Evolutionary conservation across 169 alveolate species (phyloP), one percentile per base, ranked within the genome.

Genomic region (Eimeria falciformis): DNA sequence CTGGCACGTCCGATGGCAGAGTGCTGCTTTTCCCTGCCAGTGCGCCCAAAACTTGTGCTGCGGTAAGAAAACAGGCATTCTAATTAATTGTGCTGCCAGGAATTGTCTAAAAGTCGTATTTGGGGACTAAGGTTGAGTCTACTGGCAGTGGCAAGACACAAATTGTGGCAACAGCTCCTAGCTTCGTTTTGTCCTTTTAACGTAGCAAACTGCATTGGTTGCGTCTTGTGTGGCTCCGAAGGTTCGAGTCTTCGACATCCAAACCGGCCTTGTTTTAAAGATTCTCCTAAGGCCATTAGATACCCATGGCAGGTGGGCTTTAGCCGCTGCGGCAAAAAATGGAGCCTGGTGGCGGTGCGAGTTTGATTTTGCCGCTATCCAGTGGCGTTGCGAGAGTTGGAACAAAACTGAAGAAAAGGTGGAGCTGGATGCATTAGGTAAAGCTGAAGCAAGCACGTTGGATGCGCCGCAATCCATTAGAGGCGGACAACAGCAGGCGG

Each of bases 281-380:
- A 53, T 81, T 37, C 33, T 81, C 9, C n/a, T 55, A 53, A 50
- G 77, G 77, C 89, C 37, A 27, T 0, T 55, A 29, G 56, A 37
- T 9, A 11, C 5, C 89, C 27, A 55, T 9, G 47, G 47, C 47
- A 33, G 55, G 46, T 81, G 75, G 89, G 89, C 89, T 2, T 23
- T 81, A 33, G 75, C 33, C 55, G 89, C 89, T 33, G 89, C 89
- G 55, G 89, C 89, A 2, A 71, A 81, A 46, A 81, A 37, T 27
- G 89, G 89, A 18, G 75, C 77, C 12, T 81, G 89, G 89, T 81
- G 89, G 89, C 50, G 89, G 45, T 81, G 89, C 23, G 89, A 81
- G 40, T 81, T 81, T 81, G 89, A 81, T 12, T 55, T 50, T 29
- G 77, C 7, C 18, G 27, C 11, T 37, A 55, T 81, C 75, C 55